Percentiles rank a stretch among this genome's conserved stretches.
These are phyloP conservation scores for Trichoderma orchidacearum DNA, from an alignment of 495 filamentous ascomycete species.

Conservation along the genomic window DNA sequence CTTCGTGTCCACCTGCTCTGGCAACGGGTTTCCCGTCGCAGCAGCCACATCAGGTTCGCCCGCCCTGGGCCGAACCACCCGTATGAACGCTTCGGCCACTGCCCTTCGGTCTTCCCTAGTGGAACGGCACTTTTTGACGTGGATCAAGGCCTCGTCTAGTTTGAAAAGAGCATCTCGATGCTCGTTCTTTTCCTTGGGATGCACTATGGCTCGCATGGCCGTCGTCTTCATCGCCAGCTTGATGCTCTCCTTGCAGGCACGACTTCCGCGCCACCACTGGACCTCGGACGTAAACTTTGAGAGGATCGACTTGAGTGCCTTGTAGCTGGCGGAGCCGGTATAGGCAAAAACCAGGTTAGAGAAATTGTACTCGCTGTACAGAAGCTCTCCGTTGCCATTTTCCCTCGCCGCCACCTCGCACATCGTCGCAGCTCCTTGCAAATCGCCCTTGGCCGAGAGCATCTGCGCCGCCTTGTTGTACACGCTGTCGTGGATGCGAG, in stretches of 20 bases:
- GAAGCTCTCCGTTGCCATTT: background rate
- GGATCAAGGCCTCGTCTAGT: background rate
- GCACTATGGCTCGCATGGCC: background rate
- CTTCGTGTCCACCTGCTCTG: background rate
- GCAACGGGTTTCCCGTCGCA: background rate
- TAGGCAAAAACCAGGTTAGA: background rate
- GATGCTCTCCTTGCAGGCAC: background rate
- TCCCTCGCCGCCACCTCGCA: background rate
- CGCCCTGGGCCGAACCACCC: background rate
- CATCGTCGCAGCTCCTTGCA: background rate
- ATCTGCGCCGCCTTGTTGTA: background rate
- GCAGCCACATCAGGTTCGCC: background rate
- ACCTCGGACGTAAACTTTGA: background rate
- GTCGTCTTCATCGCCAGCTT: conserved; percentile 1
- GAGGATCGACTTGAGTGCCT: background rate
- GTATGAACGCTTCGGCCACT: background rate
- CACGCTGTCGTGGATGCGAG: background rate
- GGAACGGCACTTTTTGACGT: background rate
- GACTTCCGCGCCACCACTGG: background rate
- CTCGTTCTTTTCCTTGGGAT: background rate
- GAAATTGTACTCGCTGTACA: conserved; percentile 3
- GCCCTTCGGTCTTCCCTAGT: background rate
- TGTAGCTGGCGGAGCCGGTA: background rate
- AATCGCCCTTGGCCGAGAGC: background rate
- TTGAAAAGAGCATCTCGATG: background rate